Base-by-base conservation (phyloP, 768 basidiomycete genomes). In the Strobilomyces echinocephalus region DNA sequence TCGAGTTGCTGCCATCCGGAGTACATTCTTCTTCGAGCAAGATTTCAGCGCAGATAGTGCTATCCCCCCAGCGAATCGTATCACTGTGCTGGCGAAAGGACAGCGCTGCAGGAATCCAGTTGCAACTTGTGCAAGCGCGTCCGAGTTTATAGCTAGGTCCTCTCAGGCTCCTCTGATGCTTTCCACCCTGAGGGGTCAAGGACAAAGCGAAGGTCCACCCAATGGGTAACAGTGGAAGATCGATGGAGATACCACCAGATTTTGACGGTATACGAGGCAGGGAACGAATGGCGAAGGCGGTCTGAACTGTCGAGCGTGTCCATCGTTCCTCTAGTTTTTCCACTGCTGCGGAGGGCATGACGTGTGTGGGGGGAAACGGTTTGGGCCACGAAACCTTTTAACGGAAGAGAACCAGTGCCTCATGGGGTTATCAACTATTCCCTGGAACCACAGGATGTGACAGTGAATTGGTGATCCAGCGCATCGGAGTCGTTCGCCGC, bases 161-260 rank as follows among this genome's bases (percentile, higher is more conserved):
- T 24, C 24, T n/a, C n/a, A n/a, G n/a, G n/a, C n/a, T 9, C 30
- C 9, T 30, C 30, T 9, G 30, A 30, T 6, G 3, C 30, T 30
- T 30, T 30, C 3, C 24, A 12, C 2, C 24, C 24, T 24, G 24
- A 24, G 58, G 53, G 10, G 47, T 35, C 55, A 65, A 33, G 14
- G 49, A 53, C 21, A 63, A 34, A 15, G 50, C 1, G 40, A 64
- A 64, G 12, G 55, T 40, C 63, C 57, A 63, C 16, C 63, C 58
- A 12, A 50, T 35, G 21, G 5, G 41, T 8, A 20, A 41, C 12
- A 64, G 10, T 0, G 61, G 63, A 26, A 64, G 49, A 3, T 49
- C 14, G 26, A 65, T 14, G 24, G 52, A 34, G 28, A 52, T 35
- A 16, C 1, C 5, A 20, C 14, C 33, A 4, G 39, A 31, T 11